Evolutionary conservation across 2,329 filamentous ascomycete species (phyloP).

Genomic region (Fusarium denticulatum): DNA sequence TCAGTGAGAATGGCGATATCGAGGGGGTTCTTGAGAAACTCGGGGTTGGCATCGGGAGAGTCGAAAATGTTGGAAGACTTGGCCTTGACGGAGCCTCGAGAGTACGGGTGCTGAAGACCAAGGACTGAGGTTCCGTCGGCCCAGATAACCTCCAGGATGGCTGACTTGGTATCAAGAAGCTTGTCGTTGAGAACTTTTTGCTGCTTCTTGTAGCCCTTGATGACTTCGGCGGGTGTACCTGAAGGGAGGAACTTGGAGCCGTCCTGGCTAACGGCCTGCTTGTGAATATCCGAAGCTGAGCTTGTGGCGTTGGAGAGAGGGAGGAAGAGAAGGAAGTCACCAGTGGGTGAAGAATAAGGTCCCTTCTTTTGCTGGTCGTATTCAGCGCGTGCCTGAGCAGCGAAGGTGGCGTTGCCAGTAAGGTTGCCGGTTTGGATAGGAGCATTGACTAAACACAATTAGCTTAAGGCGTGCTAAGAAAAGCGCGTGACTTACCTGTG

Average conservation of each 20-base stretch:
- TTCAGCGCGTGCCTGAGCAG: slow-evolving; percentile 12
- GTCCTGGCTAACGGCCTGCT: slow-evolving; percentile 13
- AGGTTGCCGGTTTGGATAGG: slow-evolving; percentile 16
- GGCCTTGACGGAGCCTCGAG: slow-evolving; percentile 34
- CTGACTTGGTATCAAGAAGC: slow-evolving; percentile 17
- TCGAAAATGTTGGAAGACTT: slow-evolving; percentile 29
- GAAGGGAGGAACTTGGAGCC: slow-evolving; percentile 13
- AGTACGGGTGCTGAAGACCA: slow-evolving; percentile 37
- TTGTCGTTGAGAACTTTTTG: slow-evolving; percentile 25
- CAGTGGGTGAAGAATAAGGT: slow-evolving; percentile 19
- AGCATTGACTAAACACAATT: slow-evolving; percentile 10
- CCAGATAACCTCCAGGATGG: slow-evolving; percentile 33
- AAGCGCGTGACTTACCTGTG: not conserved
- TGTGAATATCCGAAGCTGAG: slow-evolving; percentile 6
- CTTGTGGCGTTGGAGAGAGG: slow-evolving; percentile 24
- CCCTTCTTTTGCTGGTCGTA: slow-evolving; percentile 23
- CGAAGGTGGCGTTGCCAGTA: slow-evolving; percentile 30
- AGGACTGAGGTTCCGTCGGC: slow-evolving; percentile 21
- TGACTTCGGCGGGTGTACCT: slow-evolving; percentile 15
- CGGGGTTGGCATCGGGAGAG: slow-evolving; percentile 23
- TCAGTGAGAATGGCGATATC: slow-evolving; percentile 17
- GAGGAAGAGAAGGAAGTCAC: slow-evolving; percentile 29
- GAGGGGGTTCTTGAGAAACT: slow-evolving; percentile 31
- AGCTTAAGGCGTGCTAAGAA: fast-evolving
- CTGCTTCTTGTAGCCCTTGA: slow-evolving; percentile 30